Evolutionary conservation across 2,329 filamentous ascomycete genomes (phyloP), one percentile per base, ranked within the genome.

Genomic region (Phialophora tarda): DNA sequence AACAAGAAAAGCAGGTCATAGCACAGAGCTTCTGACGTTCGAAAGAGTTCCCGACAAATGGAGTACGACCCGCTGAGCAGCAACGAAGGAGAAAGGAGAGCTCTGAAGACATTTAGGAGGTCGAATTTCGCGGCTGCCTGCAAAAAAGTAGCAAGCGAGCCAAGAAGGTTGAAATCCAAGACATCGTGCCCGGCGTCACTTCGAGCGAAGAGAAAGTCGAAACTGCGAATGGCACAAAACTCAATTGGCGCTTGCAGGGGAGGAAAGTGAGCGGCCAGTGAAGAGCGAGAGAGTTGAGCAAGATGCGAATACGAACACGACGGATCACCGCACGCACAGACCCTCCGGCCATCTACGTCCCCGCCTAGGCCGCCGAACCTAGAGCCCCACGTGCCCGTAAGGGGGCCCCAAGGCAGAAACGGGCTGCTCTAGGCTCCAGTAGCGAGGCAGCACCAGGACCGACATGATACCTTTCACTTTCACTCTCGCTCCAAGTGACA

Each of bases 241-340:
- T 17, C 21, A 51, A 51, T 14, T 26, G 48, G 21, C 48, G 12
- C 48, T 51, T 51, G 24, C 48, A 51, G 48, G 48, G 14, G 21
- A 1, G 11, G 47, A 4, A 24, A n/a, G 47, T 50, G 47, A 50
- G 6, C 1, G 28, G 28, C 28, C 6, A 30, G 30, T 30, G 30
- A 30, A 30, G 30, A 30, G 0, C 1, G 7, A 10, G 8, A 26
- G 21, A 26, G 6, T 26, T 24, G 21, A 26, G 12, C 8, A 21
- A 24, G 26, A 51, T 17, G 48, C 48, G 48, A 51, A 51, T 51
- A 51, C 48, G 48, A 23, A 24, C 48, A 51, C 48, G 48, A 51
- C 10, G 48, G 3, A 11, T 17, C 48, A 21, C 47, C 6, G 21
- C n/a, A 21, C 47, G 12, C 47, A 11, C 47, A 14, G 47, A 50